Percentiles rank a stretch among this genome's conserved stretches.
These are phyloP conservation scores for Candida sonorensis DNA, from an alignment of 805 yeast genomes.

Conservation along the genomic window DNA sequence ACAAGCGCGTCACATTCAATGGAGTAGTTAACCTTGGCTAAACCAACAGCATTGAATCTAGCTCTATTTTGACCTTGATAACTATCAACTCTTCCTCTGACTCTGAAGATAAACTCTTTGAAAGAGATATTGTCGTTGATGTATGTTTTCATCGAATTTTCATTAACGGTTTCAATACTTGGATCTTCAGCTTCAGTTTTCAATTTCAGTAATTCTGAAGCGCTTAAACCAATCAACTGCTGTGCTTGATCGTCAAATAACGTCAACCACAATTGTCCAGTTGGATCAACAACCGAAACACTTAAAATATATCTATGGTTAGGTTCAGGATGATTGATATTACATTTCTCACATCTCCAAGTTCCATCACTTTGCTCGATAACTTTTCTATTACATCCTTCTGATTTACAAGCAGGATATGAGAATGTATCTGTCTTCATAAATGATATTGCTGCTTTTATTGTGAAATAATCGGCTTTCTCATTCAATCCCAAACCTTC, in stretches of 20 bases:
- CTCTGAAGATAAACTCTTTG: constrained; percentile 66
- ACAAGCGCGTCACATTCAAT: constrained; percentile 57
- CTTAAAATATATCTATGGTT: constrained; percentile 73
- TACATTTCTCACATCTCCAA: constrained; percentile 95
- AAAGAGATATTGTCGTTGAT: constrained; percentile 37
- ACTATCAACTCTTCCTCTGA: constrained; percentile 77
- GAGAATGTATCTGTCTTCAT: constrained; percentile 71
- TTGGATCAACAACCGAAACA: constrained; percentile 67
- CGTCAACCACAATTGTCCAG: constrained; percentile 83
- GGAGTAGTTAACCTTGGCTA: constrained; percentile 46
- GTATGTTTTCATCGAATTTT: constrained; percentile 25
- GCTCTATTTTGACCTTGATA: constrained; percentile 75
- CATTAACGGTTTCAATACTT: constrained; percentile 37
- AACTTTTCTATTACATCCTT: constrained; percentile 79
- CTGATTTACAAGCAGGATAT: constrained; percentile 82
- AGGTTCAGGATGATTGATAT: constrained; percentile 60
- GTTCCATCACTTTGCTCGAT: constrained; percentile 63
- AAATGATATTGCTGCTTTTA: constrained; percentile 69
- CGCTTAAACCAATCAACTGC: constrained; percentile 55
- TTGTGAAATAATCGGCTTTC: constrained; percentile 68
- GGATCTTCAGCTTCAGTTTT: constrained; percentile 33
- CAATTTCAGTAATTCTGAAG: constrained; percentile 48
- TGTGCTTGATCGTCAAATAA: constrained; percentile 82
- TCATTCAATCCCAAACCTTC: constrained; percentile 70
- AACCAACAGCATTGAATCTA: constrained; percentile 59